Evolutionary conservation across 495 filamentous ascomycete genomes (phyloP).

Genomic region (Trichoderma erinaceum): DNA sequence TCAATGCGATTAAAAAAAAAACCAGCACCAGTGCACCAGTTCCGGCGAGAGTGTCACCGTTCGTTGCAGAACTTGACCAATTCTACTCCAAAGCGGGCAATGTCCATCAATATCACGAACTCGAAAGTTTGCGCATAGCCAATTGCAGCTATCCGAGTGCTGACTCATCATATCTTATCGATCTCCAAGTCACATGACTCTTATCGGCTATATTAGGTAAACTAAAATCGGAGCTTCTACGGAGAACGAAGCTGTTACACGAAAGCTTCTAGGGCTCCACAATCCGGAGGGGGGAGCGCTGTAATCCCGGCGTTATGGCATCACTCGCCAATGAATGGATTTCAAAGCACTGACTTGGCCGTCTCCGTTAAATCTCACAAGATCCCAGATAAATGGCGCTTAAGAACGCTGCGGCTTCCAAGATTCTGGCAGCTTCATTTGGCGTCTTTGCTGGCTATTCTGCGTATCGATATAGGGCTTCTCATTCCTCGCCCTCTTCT

Average conservation of each 20-base stretch:
- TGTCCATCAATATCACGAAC: not conserved
- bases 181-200: not conserved
- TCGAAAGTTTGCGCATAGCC: slow-evolving; percentile 10
- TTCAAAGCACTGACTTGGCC: slow-evolving; percentile 3
- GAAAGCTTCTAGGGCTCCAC: not conserved
- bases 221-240: not conserved
- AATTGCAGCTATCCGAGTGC: slow-evolving; percentile 4
- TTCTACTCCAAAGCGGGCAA: not conserved
- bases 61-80: not conserved
- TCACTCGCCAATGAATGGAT: slow-evolving; percentile 9
- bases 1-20: not conserved
- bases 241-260: not conserved
- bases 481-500: not conserved
- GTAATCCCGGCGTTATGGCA: slow-evolving; percentile 13
- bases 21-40: not conserved
- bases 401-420: slow-evolving; percentile 2
- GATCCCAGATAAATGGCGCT: not conserved
- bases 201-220: no score
- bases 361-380: not conserved
- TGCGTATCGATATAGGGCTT: slow-evolving; percentile 1
- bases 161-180: not conserved
- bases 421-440: slow-evolving; percentile 2
- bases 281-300: not conserved
- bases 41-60: not conserved
- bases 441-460: slow-evolving; percentile 8